These are phyloP conservation scores for Ceratorhiza oryzae-sativae DNA, from an alignment of 1,284 basidiomycete genomes.

Conservation along the genomic window DNA sequence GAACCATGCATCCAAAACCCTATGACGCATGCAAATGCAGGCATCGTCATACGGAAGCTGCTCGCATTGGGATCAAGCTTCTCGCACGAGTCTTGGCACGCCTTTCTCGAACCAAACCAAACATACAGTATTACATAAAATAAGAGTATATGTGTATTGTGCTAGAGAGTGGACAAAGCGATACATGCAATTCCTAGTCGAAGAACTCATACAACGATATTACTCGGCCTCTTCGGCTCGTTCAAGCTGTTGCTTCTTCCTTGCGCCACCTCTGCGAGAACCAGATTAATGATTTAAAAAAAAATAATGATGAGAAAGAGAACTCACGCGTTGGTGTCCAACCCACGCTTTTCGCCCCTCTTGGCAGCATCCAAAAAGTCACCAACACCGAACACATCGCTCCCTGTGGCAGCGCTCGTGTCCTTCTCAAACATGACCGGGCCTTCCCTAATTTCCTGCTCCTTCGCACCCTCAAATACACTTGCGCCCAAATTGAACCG, in stretches of 20 bases:
- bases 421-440: constrained; percentile 99
- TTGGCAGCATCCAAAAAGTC: constrained; percentile 98
- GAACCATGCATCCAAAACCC: not conserved
- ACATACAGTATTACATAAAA: not conserved
- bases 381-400: constrained; percentile 97
- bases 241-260: constrained; percentile 77
- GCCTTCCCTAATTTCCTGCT: constrained; percentile 84
- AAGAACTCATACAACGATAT: not conserved
- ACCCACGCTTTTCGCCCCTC: constrained; percentile 88
- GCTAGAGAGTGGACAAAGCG: constrained; percentile 10
- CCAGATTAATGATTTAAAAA: not conserved
- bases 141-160: constrained; percentile 19
- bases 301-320: not conserved
- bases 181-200: constrained; percentile 6
- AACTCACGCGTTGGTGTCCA: constrained; percentile 76
- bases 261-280: constrained; percentile 60
- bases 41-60: not conserved
- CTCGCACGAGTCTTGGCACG: not conserved
- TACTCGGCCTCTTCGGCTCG: constrained; percentile 55
- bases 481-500: constrained; percentile 92
- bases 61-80: not conserved
- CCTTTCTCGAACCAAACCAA: not conserved
- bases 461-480: constrained; percentile 88
- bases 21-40: constrained; percentile 7
- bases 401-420: constrained; percentile 52